Evolutionary conservation across 2,329 filamentous ascomycete genomes (phyloP), one percentile per base, ranked within the genome.

Genomic region (Aspergillus neoniger): DNA sequence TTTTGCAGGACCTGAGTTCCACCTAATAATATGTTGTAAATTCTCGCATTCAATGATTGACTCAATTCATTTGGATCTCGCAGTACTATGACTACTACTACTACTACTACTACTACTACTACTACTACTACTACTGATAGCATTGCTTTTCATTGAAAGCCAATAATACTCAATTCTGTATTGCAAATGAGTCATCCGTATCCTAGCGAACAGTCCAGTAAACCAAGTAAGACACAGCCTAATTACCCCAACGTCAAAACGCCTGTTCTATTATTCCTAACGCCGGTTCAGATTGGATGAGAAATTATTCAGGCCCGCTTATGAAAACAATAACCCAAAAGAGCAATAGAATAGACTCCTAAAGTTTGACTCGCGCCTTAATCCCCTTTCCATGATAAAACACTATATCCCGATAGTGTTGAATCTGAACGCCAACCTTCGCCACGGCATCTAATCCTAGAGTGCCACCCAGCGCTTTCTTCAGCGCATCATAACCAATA

Each of bases 401-500:
- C 14, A 98, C 76, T 23, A 79, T 81, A 74, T 95, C 88, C 55
- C 81, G 84, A 87, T 91, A 98, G 69, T 85, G 79, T 8, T 90
- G 91, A 59, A 98, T 79, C 67, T 86, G 83, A 5, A 98, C 81
- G 0, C 87, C 88, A 1, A 96, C 90, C 44, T 87, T 81, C 1
- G 93, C 95, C 67, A 83, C 82, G 1, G 92, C 91, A 76, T 92
- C 90, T 61, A 98, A 77, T 75, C 90, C 90, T 66, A 98, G 76
- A 23, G 81, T 83, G 0, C 94, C 93, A 0, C 94, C 94, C 0
- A 98, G 76, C 10, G 94, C 94, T 67, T 88, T 87, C 68, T 82
- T 86, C 14, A 98, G 82, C 55, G 91, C 91, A 43, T 92, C 91
- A 68, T 94, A 96, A 2, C 94, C 95, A 10, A 96, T 86, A 14